These are phyloP conservation scores for Hydnum rufescens DNA, from an alignment of 768 basidiomycete species.

Conservation along the genomic window DNA sequence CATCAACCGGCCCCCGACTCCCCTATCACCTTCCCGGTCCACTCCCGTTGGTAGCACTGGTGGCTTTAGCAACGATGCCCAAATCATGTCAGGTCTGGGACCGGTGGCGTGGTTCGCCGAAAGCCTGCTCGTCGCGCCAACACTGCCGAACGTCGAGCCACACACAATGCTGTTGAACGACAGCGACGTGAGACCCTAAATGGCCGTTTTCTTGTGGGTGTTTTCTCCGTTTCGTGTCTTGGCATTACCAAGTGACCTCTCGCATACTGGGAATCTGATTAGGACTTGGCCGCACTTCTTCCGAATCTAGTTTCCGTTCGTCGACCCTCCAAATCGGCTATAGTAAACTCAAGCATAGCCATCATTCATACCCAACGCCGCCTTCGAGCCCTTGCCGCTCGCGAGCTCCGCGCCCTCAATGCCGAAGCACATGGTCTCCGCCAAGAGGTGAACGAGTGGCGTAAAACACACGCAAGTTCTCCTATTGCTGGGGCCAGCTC, in stretches of 20 bases:
- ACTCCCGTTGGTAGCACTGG: slow-evolving; percentile 9
- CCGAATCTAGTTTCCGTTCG: slow-evolving; percentile 82
- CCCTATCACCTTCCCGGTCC: slow-evolving; percentile 7
- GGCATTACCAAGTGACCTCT: slow-evolving; percentile 5
- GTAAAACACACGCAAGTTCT: slow-evolving; percentile 31
- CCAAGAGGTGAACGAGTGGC: slow-evolving; percentile 86
- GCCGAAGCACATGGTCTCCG: slow-evolving; percentile 72
- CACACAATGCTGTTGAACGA: slow-evolving; percentile 94
- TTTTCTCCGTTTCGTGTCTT: background rate
- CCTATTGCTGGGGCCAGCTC: background rate
- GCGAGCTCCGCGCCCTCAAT: slow-evolving; percentile 62
- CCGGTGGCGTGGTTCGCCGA: slow-evolving; percentile 32
- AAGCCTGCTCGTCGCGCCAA: slow-evolving; percentile 81
- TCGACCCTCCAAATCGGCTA: slow-evolving; percentile 87
- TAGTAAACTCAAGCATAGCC: slow-evolving; percentile 89
- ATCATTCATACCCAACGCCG: slow-evolving; percentile 69
- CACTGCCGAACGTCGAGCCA: slow-evolving; percentile 88
- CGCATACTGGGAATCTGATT: no score
- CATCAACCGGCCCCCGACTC: slow-evolving; percentile 7
- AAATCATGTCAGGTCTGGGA: slow-evolving; percentile 1
- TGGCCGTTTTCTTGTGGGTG: slow-evolving; percentile 63
- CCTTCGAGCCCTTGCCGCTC: slow-evolving; percentile 60
- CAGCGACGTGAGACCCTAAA: slow-evolving; percentile 86
- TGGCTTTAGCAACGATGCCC: slow-evolving; percentile 5
- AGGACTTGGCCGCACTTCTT: slow-evolving; percentile 83